These are phyloP conservation scores for Neckera pumila DNA, from an alignment of 225 moss, liverwort and hornwort genomes.

Conservation along the genomic window DNA sequence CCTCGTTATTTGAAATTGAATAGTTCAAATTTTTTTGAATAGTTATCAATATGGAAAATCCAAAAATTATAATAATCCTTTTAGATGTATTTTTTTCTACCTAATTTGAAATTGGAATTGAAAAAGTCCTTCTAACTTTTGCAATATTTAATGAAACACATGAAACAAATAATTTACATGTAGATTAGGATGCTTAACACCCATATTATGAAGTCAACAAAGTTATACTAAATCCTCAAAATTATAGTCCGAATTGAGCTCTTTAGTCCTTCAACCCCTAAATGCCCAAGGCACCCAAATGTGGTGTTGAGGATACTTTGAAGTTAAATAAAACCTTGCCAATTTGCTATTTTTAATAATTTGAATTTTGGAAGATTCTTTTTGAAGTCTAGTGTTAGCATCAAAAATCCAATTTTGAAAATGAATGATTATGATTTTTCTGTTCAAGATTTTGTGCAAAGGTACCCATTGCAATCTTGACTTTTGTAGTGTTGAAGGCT, in stretches of 20 bases:
- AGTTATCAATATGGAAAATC: background rate
- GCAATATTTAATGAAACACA: fast-evolving
- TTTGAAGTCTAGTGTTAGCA: no score
- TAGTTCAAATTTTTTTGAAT: background rate
- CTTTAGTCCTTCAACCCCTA: background rate
- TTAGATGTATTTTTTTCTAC: fast-evolving
- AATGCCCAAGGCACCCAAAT: no score
- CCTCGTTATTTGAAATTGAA: fast-evolving
- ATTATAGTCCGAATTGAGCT: background rate
- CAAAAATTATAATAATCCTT: background rate
- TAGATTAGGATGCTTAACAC: background rate
- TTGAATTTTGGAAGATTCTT: no score
- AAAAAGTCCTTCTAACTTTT: background rate
- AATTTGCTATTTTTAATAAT: no score
- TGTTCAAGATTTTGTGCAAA: no score
- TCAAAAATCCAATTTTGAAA: no score
- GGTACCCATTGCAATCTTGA: no score
- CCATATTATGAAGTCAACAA: fast-evolving
- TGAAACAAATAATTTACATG: fast-evolving
- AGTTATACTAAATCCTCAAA: fast-evolving
- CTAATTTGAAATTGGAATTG: fast-evolving
- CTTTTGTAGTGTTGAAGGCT: no score
- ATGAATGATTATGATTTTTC: no score
- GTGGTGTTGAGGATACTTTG: no score
- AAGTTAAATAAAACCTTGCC: no score